These are phyloP conservation scores for Yamadazyma spencermartinsiae DNA, from an alignment of 1,139 yeast genomes.

Conservation along the genomic window DNA sequence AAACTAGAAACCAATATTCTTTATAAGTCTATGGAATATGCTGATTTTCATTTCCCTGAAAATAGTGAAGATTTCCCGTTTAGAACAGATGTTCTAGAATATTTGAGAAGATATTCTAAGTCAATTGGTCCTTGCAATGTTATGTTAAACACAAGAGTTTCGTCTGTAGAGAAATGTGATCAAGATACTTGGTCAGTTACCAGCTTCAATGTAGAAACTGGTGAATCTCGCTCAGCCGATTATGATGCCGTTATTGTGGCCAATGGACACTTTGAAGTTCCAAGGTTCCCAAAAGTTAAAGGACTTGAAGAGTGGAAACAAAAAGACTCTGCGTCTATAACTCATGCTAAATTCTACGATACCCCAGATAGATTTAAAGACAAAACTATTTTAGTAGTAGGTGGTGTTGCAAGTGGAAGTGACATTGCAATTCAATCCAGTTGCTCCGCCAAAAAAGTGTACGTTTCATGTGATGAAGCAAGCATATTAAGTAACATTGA, in stretches of 20 bases:
- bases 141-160: slow-evolving; percentile 5
- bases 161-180: slow-evolving; percentile 14
- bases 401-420: slow-evolving; percentile 45
- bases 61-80: slow-evolving; percentile 27
- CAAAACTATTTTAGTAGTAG: slow-evolving; percentile 44
- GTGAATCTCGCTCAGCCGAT: slow-evolving; percentile 8
- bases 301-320: slow-evolving; percentile 44
- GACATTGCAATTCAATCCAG: slow-evolving; percentile 46
- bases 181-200: slow-evolving; percentile 22
- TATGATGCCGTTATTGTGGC: slow-evolving; percentile 50
- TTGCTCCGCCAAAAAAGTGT: slow-evolving; percentile 11
- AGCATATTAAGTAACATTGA: slow-evolving; percentile 37
- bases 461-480: slow-evolving; percentile 32
- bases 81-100: slow-evolving; percentile 38
- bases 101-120: slow-evolving; percentile 31
- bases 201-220: slow-evolving; percentile 4
- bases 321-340: slow-evolving; percentile 27
- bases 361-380: slow-evolving; percentile 30
- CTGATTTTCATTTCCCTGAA: slow-evolving; percentile 8
- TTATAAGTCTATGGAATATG: slow-evolving; percentile 44
- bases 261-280: slow-evolving; percentile 50
- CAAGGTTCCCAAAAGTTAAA: slow-evolving; percentile 43
- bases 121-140: slow-evolving; percentile 25
- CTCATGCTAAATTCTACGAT: slow-evolving; percentile 47
- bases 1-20: slow-evolving; percentile 49